phyloP scores from a whole-genome alignment of 148 eudicot species.

The Fallopia convolvulus region DNA sequence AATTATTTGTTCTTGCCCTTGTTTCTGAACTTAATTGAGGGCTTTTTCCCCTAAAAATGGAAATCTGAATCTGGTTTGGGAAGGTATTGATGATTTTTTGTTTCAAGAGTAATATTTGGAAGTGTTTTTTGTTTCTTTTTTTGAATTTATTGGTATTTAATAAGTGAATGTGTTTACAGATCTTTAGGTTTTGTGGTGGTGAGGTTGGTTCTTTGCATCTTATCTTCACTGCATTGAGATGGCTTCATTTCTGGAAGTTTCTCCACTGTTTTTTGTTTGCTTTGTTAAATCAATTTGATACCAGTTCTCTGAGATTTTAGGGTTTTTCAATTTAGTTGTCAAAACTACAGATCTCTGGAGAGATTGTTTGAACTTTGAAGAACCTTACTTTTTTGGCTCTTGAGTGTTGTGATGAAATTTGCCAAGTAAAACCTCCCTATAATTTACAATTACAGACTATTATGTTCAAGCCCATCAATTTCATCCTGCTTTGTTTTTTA shows the following conservation, averaged over 20 bases:
- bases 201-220: background rate
- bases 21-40: background rate
- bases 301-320: background rate
- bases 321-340: background rate
- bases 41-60: background rate
- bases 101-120: background rate
- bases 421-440: background rate
- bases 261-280: background rate
- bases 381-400: background rate
- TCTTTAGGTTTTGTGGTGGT: background rate
- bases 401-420: background rate
- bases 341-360: background rate
- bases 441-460: background rate
- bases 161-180: background rate
- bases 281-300: background rate
- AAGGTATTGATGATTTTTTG: background rate
- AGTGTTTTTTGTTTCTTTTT: background rate
- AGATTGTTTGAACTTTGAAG: background rate
- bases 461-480: slow-evolving; percentile 1
- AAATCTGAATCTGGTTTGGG: background rate
- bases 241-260: background rate
- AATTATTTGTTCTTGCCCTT: background rate
- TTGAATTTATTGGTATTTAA: background rate
- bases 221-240: slow-evolving; percentile 5
- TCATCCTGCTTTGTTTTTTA: background rate